phyloP scores from a whole-genome alignment of 2,329 filamentous ascomycete species.

The Geosmithia putterillii region DNA sequence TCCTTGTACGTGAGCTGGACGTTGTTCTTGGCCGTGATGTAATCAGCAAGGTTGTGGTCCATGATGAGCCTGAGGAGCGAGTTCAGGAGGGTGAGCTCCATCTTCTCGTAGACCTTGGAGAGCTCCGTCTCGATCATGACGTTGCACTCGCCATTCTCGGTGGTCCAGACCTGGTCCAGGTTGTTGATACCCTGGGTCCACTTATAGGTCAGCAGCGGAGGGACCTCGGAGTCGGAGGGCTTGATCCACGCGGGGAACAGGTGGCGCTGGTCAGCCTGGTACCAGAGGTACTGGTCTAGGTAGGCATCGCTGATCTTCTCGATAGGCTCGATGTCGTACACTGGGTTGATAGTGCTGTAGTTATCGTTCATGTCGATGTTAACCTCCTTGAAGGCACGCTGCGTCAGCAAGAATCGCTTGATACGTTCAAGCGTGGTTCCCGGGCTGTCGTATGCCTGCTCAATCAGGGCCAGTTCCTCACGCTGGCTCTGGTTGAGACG shows the following conservation, averaged over 20 bases:
- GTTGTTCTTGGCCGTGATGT: constrained; percentile 99
- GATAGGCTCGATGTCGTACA: constrained; percentile 97
- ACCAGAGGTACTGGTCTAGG: constrained; percentile 97
- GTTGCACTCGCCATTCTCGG: constrained; percentile 88
- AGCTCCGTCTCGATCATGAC: constrained; percentile 97
- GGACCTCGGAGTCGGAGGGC: constrained; percentile 94
- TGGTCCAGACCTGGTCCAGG: constrained; percentile 87
- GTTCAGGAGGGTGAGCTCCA: constrained; percentile 91
- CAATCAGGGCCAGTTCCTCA: constrained; percentile 90
- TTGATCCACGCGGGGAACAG: constrained; percentile 99
- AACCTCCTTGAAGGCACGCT: constrained; percentile 97
- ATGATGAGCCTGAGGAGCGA: constrained; percentile 88
- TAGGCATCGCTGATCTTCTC: constrained; percentile 99
- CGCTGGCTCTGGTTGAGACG: constrained; percentile 94
- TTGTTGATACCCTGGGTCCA: constrained; percentile 99
- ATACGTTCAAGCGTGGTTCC: constrained; percentile 92
- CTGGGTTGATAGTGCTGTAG: constrained; percentile 96
- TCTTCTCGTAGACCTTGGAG: constrained; percentile 99
- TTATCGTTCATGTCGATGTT: constrained; percentile 99
- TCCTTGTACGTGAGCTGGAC: constrained; percentile 99
- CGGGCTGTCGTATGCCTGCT: constrained; percentile 96
- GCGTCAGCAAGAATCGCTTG: constrained; percentile 93
- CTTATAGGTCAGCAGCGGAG: constrained; percentile 88
- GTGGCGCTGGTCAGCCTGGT: constrained; percentile 93
- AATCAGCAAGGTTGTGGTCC: constrained; percentile 98